Evolutionary conservation across 139 green algal species (phyloP).

Genomic region (Spirogloea muscicola): DNA sequence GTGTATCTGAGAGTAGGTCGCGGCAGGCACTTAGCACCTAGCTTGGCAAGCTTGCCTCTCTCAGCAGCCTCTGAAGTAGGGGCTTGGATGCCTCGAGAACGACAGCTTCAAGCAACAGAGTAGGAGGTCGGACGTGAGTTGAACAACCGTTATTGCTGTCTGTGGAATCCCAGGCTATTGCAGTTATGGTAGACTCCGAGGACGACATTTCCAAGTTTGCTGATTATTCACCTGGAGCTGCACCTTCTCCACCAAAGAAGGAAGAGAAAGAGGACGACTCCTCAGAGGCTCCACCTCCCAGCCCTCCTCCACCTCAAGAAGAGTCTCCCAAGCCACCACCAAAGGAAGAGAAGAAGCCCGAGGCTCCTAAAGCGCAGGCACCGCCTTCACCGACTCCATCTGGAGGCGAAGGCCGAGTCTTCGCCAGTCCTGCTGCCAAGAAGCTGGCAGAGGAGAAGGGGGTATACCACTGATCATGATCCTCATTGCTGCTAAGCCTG

Average conservation of each 20-base stretch:
- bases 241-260: not conserved
- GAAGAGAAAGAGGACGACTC: conserved; percentile 5
- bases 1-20: no score
- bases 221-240: conserved; percentile 29
- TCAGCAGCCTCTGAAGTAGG: no score
- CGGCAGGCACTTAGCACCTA: no score
- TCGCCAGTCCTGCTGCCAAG: conserved; percentile 48
- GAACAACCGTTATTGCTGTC: no score
- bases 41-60: no score
- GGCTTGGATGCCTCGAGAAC: no score
- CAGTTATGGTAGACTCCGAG: conserved; percentile 81
- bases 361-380: conserved; percentile 11
- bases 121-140: no score
- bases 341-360: no score
- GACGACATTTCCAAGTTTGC: conserved; percentile 54
- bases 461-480: no score
- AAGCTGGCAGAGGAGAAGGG: conserved; percentile 48
- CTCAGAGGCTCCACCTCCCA: conserved; percentile 25
- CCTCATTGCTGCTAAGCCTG: not conserved
- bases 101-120: no score
- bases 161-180: conserved; percentile 73
- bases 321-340: conserved; percentile 20
- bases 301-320: conserved; percentile 22
- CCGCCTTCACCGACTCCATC: conserved; percentile 16
- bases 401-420: conserved; percentile 39